Conservation (phyloP, 2,329 filamentous ascomycete species). For the Sclerotinia minor region DNA sequence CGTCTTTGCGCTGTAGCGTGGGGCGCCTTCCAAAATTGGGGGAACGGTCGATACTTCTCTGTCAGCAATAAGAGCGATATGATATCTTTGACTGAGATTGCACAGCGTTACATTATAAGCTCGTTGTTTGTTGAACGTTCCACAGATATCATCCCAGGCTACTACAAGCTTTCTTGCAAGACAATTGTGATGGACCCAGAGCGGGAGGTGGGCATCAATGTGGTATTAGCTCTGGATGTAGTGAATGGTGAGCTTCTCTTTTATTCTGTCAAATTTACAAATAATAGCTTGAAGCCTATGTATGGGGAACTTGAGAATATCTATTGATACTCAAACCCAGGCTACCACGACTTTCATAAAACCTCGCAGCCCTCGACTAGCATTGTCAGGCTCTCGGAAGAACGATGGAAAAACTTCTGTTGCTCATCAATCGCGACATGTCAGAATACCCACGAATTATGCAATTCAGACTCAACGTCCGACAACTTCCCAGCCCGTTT, state of each 20-base stretch:
- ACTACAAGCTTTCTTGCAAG: background rate
- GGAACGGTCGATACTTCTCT: background rate
- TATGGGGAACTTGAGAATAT: background rate
- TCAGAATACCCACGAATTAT: background rate
- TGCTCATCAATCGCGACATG: background rate
- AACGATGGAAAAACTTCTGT: background rate
- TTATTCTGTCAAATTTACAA: background rate
- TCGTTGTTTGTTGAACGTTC: background rate
- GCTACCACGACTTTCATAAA: background rate
- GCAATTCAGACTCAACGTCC: background rate
- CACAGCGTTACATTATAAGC: background rate
- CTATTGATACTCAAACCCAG: background rate
- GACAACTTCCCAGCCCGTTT: background rate
- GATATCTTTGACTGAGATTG: background rate
- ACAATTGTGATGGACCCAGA: background rate
- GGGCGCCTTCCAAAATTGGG: background rate
- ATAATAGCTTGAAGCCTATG: background rate
- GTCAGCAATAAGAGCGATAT: background rate
- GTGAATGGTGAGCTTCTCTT: background rate
- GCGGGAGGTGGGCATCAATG: too few relatives aligned
- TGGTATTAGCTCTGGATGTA: background rate
- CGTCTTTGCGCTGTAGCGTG: constrained; percentile 1
- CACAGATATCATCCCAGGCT: background rate
- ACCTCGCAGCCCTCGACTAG: background rate
- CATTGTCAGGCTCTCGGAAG: background rate